Percentiles rank a stretch among this genome's conserved stretches.
phyloP scores from a whole-genome alignment of 2,329 filamentous ascomycete species.

The Cryphonectria nitschkei region DNA sequence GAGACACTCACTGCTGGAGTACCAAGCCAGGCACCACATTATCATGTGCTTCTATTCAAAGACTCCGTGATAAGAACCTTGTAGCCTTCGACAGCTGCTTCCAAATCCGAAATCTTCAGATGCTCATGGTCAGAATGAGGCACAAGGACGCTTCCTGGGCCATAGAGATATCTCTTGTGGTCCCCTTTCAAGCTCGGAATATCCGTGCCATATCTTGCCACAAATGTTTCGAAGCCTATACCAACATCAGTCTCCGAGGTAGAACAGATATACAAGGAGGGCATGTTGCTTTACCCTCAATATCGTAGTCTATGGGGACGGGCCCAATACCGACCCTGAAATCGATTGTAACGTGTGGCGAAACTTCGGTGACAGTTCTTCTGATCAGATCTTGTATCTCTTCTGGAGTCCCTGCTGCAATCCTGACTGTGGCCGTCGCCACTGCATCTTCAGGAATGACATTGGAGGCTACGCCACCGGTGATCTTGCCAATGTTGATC shows the following conservation, averaged over 20 bases:
- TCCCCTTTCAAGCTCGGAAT: constrained; percentile 75
- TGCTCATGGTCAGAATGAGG: constrained; percentile 10
- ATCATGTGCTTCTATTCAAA: constrained; percentile 1
- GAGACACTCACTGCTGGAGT: not conserved
- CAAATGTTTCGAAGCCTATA: constrained; percentile 72
- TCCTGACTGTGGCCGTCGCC: constrained; percentile 69
- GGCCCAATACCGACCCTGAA: constrained; percentile 74
- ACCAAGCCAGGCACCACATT: not conserved
- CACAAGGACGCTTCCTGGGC: not conserved
- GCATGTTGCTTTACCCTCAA: constrained; percentile 60
- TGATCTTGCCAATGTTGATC: constrained; percentile 78
- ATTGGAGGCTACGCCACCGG: constrained; percentile 83
- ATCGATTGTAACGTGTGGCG: constrained; percentile 43
- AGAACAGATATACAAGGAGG: not conserved
- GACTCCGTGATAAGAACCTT: not conserved
- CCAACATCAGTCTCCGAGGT: not conserved
- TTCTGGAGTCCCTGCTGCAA: constrained; percentile 69
- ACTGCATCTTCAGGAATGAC: constrained; percentile 71
- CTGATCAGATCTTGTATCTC: constrained; percentile 61
- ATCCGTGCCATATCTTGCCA: constrained; percentile 93
- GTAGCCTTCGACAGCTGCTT: constrained; percentile 1
- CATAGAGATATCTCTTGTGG: constrained; percentile 58
- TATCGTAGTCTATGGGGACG: constrained; percentile 76
- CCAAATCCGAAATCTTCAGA: not conserved
- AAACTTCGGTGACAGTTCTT: constrained; percentile 56